Evolutionary conservation across 1,284 basidiomycete species (phyloP).

Genomic region (Ustilago xerochloae): DNA sequence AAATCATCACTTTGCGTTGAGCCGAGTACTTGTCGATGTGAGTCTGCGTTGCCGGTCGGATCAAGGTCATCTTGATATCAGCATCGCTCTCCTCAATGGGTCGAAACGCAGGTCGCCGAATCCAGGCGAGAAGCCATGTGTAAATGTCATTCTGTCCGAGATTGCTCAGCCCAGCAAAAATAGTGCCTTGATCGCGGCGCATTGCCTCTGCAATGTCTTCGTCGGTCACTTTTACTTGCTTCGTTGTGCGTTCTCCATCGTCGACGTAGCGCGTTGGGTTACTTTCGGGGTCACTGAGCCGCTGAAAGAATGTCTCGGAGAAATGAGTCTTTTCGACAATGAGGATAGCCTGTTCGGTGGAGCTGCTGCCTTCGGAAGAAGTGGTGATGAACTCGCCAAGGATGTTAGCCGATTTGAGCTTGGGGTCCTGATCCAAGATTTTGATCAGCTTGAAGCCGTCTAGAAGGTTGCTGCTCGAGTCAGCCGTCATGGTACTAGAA

Average conservation of each 20-base stretch:
- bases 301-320: conserved; percentile 31
- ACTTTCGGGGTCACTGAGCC: not conserved
- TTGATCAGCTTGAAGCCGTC: conserved; percentile 52
- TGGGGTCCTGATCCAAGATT: conserved; percentile 55
- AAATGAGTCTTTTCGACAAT: conserved; percentile 65
- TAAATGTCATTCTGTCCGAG: conserved; percentile 67
- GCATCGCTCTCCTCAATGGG: conserved; percentile 17
- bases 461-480: conserved; percentile 10
- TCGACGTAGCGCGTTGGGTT: not conserved
- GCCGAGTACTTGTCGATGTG: conserved; percentile 77
- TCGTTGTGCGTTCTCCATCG: not conserved
- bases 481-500: not conserved
- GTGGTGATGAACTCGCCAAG: conserved; percentile 30
- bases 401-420: conserved; percentile 41
- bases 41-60: conserved; percentile 57
- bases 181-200: not conserved
- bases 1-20: conserved; percentile 76
- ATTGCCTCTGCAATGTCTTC: not conserved
- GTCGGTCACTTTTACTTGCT: conserved; percentile 1
- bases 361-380: not conserved
- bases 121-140: conserved; percentile 63
- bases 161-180: conserved; percentile 26
- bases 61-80: conserved; percentile 63
- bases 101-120: not conserved
- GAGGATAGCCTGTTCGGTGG: conserved; percentile 49